Evolutionary conservation across 2,329 filamentous ascomycete species (phyloP).

Genomic region (Plectosphaerella plurivora): DNA sequence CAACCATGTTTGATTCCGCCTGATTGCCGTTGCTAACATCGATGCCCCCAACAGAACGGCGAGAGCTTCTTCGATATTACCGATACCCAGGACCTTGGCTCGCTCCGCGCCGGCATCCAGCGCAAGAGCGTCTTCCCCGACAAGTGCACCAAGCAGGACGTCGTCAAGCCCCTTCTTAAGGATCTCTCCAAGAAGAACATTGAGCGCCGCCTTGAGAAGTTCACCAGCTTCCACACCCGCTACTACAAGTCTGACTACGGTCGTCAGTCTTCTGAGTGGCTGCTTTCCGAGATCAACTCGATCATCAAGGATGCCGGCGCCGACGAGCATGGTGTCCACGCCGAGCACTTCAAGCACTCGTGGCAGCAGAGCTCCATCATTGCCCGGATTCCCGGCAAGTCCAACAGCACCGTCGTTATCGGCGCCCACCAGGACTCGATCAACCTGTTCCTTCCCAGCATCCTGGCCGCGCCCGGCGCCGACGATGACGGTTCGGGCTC

Average conservation of each 20-base stretch:
- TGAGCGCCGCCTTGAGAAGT: slow-evolving; percentile 69
- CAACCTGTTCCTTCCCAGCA: slow-evolving; percentile 82
- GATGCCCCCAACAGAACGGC: slow-evolving; percentile 57
- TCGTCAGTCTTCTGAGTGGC: slow-evolving; percentile 81
- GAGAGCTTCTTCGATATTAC: slow-evolving; percentile 95
- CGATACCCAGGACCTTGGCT: slow-evolving; percentile 61
- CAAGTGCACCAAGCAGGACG: slow-evolving; percentile 59
- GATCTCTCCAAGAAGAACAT: slow-evolving; percentile 73
- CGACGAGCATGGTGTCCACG: slow-evolving; percentile 59
- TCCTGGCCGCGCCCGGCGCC: slow-evolving; percentile 84
- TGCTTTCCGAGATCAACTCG: slow-evolving; percentile 68
- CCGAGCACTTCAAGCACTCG: slow-evolving; percentile 70
- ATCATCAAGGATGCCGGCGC: slow-evolving; percentile 71
- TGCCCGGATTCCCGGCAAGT: slow-evolving; percentile 82
- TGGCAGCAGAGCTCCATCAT: slow-evolving; percentile 93
- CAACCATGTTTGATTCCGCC: neutral
- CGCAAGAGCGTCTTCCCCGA: slow-evolving; percentile 60
- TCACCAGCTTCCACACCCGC: slow-evolving; percentile 75
- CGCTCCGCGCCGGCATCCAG: slow-evolving; percentile 25
- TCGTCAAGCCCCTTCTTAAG: slow-evolving; percentile 62
- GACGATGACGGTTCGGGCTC: slow-evolving; percentile 78
- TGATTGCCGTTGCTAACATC: slow-evolving; percentile 6
- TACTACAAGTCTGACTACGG: slow-evolving; percentile 80
- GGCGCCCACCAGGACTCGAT: slow-evolving; percentile 95
- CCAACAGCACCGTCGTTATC: slow-evolving; percentile 79